phyloP scores from a whole-genome alignment of 1,284 basidiomycete species.

The Ganoderma sp. region DNA sequence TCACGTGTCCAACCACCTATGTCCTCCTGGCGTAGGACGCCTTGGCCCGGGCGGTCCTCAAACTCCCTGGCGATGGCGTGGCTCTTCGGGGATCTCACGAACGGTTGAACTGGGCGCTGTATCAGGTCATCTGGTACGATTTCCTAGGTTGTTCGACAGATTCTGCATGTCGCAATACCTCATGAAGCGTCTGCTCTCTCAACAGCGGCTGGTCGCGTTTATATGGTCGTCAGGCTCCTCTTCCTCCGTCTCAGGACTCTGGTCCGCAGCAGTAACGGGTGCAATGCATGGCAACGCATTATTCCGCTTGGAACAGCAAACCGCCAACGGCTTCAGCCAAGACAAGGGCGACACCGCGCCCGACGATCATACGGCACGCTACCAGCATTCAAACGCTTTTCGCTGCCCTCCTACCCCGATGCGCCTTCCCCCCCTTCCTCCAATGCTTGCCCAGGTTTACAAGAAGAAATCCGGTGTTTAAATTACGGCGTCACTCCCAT shows the following conservation, averaged over 20 bases:
- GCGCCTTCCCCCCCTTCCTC: background rate
- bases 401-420: background rate
- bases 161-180: background rate
- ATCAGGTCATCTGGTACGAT: background rate
- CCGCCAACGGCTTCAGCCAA: background rate
- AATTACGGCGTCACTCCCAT: background rate
- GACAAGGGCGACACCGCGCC: background rate
- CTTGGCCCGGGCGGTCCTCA: background rate
- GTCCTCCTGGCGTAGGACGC: background rate
- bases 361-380: background rate
- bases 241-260: background rate
- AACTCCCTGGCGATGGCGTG: background rate
- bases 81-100: background rate
- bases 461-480: background rate
- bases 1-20: background rate
- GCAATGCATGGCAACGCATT: constrained; percentile 3
- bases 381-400: background rate
- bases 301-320: background rate
- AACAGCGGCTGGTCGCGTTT: background rate
- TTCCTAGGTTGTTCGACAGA: background rate
- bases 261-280: constrained; percentile 4
- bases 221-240: background rate
- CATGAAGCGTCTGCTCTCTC: background rate
- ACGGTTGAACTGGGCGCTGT: background rate
- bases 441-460: background rate